These are phyloP conservation scores for Penicillium occitanis DNA, from an alignment of 2,329 filamentous ascomycete genomes.

Conservation along the genomic window DNA sequence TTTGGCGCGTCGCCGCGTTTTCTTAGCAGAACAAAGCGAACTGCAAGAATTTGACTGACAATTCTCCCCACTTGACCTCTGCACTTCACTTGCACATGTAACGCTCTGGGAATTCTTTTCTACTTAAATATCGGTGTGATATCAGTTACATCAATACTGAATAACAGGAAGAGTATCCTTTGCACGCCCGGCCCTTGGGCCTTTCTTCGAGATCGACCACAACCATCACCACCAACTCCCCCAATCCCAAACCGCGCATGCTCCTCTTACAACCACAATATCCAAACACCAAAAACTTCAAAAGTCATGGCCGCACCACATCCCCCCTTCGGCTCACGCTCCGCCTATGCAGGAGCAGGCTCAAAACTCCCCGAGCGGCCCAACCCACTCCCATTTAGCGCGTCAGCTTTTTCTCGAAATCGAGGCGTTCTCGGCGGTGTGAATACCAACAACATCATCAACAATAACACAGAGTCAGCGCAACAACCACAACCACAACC, in stretches of 20 bases:
- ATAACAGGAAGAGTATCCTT: not conserved
- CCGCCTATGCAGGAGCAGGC: slow-evolving; percentile 50
- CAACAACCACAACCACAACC: slow-evolving; percentile 28
- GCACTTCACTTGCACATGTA: not conserved
- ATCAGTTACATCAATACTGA: not conserved
- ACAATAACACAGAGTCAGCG: slow-evolving; percentile 17
- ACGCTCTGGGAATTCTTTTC: not conserved
- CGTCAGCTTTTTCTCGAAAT: slow-evolving; percentile 45
- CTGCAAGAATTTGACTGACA: not conserved
- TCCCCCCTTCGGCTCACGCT: slow-evolving; percentile 57
- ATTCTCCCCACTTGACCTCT: not conserved
- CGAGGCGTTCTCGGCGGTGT: slow-evolving; percentile 32
- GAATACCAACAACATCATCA: slow-evolving; percentile 3
- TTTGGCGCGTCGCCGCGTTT: slow-evolving; percentile 17
- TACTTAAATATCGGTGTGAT: not conserved
- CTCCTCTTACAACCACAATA: not conserved
- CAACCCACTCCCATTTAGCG: slow-evolving; percentile 44
- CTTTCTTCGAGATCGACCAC: not conserved
- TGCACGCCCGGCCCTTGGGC: not conserved
- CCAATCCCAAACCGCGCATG: not conserved
- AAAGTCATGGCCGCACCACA: slow-evolving; percentile 53
- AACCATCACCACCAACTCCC: not conserved
- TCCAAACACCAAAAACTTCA: not conserved
- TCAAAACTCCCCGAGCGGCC: slow-evolving; percentile 55
- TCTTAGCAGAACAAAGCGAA: not conserved